Conservation (phyloP, 2,329 filamentous ascomycete species). For the Sporothrix schenckii region DNA sequence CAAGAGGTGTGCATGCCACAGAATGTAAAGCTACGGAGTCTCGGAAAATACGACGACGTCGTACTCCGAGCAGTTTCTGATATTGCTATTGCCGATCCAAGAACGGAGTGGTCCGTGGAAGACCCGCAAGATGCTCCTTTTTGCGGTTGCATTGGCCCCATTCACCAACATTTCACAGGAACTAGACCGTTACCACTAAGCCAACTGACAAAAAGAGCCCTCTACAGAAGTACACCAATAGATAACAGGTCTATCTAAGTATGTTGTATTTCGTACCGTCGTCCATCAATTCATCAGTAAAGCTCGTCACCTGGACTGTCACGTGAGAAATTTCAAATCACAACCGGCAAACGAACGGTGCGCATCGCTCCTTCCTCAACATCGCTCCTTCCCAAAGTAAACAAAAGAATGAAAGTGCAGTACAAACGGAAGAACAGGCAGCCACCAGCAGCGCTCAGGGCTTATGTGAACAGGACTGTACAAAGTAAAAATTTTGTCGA, state of each 20-base stretch:
- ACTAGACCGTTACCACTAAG: no score
- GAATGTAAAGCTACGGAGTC: neutral
- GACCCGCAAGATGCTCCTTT: no score
- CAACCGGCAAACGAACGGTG: neutral
- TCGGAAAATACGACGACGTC: neutral
- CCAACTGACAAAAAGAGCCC: no score
- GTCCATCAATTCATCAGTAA: no score
- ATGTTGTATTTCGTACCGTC: no score
- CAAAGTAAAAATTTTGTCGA: no score
- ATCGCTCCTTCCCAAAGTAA: slow-evolving; percentile 15
- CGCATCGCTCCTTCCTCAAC: slow-evolving; percentile 11
- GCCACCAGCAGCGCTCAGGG: neutral
- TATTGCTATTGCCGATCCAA: neutral
- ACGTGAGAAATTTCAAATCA: no score
- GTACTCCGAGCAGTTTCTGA: neutral
- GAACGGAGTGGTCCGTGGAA: neutral
- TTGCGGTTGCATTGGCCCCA: neutral
- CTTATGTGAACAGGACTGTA: no score
- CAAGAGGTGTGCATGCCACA: neutral
- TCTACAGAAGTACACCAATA: no score
- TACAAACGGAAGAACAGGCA: neutral
- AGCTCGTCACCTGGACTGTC: neutral
- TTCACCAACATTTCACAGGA: neutral
- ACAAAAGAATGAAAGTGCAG: neutral
- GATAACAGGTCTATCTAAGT: no score